Percentiles rank a stretch among this genome's conserved stretches.
These are phyloP conservation scores for Erucastrum elatum DNA, from an alignment of 345 rosid species.

Conservation along the genomic window DNA sequence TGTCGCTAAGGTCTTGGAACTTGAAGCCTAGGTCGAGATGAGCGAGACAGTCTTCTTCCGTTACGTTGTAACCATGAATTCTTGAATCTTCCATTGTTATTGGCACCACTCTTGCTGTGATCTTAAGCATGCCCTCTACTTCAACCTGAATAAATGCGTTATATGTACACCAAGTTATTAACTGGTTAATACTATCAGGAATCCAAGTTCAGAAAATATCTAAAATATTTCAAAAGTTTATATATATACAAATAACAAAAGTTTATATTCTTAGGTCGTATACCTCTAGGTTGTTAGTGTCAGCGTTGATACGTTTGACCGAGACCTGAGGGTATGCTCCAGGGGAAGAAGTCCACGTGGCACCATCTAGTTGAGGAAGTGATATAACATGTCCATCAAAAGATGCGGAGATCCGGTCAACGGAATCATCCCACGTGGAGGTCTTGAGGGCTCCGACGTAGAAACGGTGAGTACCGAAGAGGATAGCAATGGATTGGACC, in stretches of 20 bases:
- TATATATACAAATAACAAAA: background rate
- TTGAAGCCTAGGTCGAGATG: conserved; percentile 69
- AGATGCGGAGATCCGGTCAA: conserved; percentile 44
- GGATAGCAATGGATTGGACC: conserved; percentile 56
- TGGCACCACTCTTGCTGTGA: conserved; percentile 55
- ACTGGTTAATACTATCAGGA: background rate
- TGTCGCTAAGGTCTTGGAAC: conserved; percentile 48
- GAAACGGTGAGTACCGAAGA: conserved; percentile 53
- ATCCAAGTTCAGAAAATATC: background rate
- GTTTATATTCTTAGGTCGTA: background rate
- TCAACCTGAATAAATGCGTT: conserved; percentile 26
- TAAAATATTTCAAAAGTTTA: background rate
- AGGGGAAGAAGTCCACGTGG: conserved; percentile 42
- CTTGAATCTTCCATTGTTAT: conserved; percentile 57
- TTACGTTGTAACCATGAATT: conserved; percentile 57
- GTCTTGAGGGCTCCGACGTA: conserved; percentile 54
- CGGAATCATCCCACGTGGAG: conserved; percentile 55
- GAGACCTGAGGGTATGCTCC: conserved; percentile 26
- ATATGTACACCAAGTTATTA: background rate
- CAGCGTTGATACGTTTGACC: conserved; percentile 42
- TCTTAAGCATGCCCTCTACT: conserved; percentile 46
- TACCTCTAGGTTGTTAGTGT: conserved; percentile 45
- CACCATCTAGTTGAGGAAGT: conserved; percentile 36
- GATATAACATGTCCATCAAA: conserved; percentile 43
- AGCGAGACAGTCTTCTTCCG: conserved; percentile 62